These are phyloP conservation scores for Fusarium humuli DNA, from an alignment of 2,329 filamentous ascomycete species.

Conservation along the genomic window DNA sequence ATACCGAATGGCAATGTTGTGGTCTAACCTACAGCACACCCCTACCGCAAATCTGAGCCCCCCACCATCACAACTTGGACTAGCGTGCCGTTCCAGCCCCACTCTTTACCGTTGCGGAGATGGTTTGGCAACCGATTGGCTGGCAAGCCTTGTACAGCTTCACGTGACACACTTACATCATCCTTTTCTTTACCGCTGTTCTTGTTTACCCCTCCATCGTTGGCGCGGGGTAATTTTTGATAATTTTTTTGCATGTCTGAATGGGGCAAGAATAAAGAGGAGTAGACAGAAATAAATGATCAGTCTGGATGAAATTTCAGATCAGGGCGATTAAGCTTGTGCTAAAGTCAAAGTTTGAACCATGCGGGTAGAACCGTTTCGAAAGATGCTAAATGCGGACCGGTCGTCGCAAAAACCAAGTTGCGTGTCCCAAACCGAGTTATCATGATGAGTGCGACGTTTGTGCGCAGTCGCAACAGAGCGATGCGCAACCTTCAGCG, in stretches of 20 bases:
- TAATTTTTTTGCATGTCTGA: not conserved
- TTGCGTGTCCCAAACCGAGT: not conserved
- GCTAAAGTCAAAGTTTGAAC: not conserved
- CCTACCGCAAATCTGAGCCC: slow-evolving; percentile 35
- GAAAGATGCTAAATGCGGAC: not conserved
- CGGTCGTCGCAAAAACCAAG: not conserved
- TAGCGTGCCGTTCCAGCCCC: slow-evolving; percentile 43
- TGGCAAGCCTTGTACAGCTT: not conserved
- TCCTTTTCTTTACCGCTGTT: slow-evolving; percentile 24
- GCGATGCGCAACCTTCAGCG: not conserved
- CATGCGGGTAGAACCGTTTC: not conserved
- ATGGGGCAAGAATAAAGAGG: not conserved
- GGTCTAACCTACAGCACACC: slow-evolving; percentile 29
- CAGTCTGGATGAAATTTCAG: not conserved
- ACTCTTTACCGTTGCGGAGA: slow-evolving; percentile 35
- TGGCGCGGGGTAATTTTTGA: slow-evolving; percentile 37
- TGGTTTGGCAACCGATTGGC: slow-evolving; percentile 37
- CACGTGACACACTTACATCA: slow-evolving; percentile 41
- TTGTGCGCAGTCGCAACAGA: not conserved
- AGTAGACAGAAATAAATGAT: slow-evolving; percentile 22
- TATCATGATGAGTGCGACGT: not conserved
- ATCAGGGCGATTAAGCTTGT: not conserved
- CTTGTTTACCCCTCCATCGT: slow-evolving; percentile 37
- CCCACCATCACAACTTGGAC: slow-evolving; percentile 21
- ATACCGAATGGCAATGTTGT: slow-evolving; percentile 1